phyloP scores from a whole-genome alignment of 1,284 basidiomycete species.

The Moesziomyces sp. region DNA sequence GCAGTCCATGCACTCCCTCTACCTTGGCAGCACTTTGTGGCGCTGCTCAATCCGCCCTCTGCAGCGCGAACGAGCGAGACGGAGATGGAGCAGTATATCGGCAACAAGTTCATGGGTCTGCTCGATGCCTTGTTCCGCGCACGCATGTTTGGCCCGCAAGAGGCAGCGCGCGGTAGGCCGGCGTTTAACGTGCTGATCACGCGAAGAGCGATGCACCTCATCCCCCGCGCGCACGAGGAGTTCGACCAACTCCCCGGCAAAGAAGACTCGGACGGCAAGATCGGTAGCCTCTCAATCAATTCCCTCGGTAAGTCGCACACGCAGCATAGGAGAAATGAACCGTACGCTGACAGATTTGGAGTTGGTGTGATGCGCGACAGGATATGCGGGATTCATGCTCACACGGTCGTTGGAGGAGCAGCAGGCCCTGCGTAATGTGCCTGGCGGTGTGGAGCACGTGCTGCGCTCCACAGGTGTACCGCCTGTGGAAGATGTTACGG shows the following conservation, averaged over 20 bases:
- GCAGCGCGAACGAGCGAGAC: constrained; percentile 7
- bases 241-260: constrained; percentile 27
- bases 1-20: constrained; percentile 57
- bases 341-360: background rate
- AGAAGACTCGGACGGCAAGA: constrained; percentile 10
- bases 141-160: constrained; percentile 16
- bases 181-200: constrained; percentile 64
- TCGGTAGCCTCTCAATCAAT: constrained; percentile 55
- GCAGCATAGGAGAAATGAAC: background rate
- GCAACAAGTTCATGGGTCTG: constrained; percentile 52
- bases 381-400: constrained; percentile 62
- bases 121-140: constrained; percentile 63
- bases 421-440: constrained; percentile 30
- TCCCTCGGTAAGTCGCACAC: constrained; percentile 36
- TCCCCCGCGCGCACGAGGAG: constrained; percentile 56
- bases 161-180: background rate
- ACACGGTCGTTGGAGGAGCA: constrained; percentile 50
- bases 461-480: constrained; percentile 33
- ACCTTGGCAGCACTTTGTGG: constrained; percentile 66
- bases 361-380: background rate
- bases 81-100: constrained; percentile 49
- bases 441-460: constrained; percentile 41
- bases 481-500: constrained; percentile 48
- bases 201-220: constrained; percentile 60
- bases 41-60: constrained; percentile 40